These are phyloP conservation scores for Geosiphon pyriformis DNA, from an alignment of 192 early-diverging fungal species.

Conservation along the genomic window DNA sequence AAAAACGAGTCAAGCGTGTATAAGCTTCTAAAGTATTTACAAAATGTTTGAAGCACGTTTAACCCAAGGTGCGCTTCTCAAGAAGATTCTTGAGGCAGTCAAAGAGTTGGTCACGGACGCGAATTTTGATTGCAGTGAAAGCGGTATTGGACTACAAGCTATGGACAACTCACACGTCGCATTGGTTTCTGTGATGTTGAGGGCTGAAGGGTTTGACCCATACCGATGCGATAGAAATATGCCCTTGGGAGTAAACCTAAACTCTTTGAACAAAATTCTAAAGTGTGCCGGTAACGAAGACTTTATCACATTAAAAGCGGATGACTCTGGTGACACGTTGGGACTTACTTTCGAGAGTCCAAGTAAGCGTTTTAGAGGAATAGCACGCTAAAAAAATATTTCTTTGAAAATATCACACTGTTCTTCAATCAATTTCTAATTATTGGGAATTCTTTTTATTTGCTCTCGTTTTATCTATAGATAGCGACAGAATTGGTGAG, in stretches of 20 bases:
- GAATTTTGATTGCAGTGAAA: slow-evolving; percentile 96
- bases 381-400: too few species aligned
- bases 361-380: slow-evolving; percentile 30
- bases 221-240: slow-evolving; percentile 88
- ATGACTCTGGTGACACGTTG: slow-evolving; percentile 76
- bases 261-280: slow-evolving; percentile 83
- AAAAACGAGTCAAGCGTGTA: too few species aligned
- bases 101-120: slow-evolving; percentile 95
- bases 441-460: not conserved
- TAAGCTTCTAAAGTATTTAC: too few species aligned
- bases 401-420: not conserved
- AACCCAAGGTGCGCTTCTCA: slow-evolving; percentile 5
- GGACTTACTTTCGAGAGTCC: slow-evolving; percentile 67
- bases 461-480: slow-evolving; percentile 21
- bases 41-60: slow-evolving; percentile 16
- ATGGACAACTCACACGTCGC: slow-evolving; percentile 99
- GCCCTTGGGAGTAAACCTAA: slow-evolving; percentile 85
- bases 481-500: slow-evolving; percentile 70
- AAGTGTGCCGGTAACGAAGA: slow-evolving; percentile 91
- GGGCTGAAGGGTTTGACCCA: slow-evolving; percentile 74
- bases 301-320: slow-evolving; percentile 82
- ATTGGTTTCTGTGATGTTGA: slow-evolving; percentile 78
- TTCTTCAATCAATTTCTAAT: not conserved
- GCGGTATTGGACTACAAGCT: slow-evolving; percentile 91
- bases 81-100: slow-evolving; percentile 80